phyloP scores from a whole-genome alignment of 768 basidiomycete species.

The Kwoniella newhampshirensis region DNA sequence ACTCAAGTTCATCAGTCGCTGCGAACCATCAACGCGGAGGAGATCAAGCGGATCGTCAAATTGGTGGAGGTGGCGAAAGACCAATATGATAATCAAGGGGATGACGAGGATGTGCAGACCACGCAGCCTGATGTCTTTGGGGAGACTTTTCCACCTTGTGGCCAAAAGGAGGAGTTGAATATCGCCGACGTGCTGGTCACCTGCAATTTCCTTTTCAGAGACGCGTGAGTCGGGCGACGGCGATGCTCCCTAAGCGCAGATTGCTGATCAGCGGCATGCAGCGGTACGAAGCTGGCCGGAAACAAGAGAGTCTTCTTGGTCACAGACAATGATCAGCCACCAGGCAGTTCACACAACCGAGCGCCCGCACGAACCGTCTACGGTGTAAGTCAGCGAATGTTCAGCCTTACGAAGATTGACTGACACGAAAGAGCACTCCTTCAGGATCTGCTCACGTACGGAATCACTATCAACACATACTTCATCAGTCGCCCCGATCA shows the following conservation, averaged over 20 bases:
- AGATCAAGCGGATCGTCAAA: conserved; percentile 73
- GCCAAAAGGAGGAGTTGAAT: conserved; percentile 63
- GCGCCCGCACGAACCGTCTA: conserved; percentile 46
- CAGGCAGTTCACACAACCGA: conserved; percentile 25
- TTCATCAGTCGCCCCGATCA: conserved; percentile 41
- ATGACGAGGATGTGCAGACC: conserved; percentile 48
- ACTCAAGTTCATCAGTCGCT: conserved; percentile 73
- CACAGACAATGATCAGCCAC: conserved; percentile 81
- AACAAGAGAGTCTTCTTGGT: conserved; percentile 92
- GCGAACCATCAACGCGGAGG: conserved; percentile 72
- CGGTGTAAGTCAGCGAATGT: conserved; percentile 24
- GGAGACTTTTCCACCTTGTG: conserved; percentile 64
- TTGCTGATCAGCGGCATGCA: conserved; percentile 50
- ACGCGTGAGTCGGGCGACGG: conserved; percentile 63
- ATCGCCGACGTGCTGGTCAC: conserved; percentile 88
- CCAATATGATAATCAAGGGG: conserved; percentile 58
- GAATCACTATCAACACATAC: conserved; percentile 45
- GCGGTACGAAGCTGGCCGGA: conserved; percentile 64
- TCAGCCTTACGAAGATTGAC: not conserved
- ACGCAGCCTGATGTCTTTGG: conserved; percentile 58
- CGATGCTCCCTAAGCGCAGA: not conserved
- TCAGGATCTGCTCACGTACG: conserved; percentile 41
- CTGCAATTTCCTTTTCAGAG: conserved; percentile 84
- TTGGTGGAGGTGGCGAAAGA: conserved; percentile 68
- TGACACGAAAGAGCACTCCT: not conserved